Evolutionary conservation across 495 filamentous ascomycete genomes (phyloP).

Genomic region (Xanthoparmelia taractica): DNA sequence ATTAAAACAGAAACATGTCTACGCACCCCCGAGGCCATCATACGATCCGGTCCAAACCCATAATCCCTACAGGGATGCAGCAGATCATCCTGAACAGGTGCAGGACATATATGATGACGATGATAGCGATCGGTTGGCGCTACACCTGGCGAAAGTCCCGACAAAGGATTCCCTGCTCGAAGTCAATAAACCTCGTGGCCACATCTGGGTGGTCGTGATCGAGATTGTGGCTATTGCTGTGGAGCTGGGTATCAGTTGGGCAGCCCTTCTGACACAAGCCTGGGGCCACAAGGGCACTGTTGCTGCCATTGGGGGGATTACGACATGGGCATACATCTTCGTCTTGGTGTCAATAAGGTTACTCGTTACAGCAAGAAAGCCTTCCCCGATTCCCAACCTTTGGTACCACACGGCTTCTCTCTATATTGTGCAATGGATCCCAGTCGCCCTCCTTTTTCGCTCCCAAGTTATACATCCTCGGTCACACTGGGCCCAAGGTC

Average conservation of each 20-base stretch:
- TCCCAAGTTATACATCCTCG: conserved; percentile 74
- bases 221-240: conserved; percentile 70
- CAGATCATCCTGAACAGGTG: conserved; percentile 23
- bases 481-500: conserved; percentile 49
- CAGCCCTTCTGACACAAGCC: conserved; percentile 47
- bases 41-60: conserved; percentile 32
- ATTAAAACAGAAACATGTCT: conserved; percentile 42
- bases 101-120: conserved; percentile 32
- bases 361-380: conserved; percentile 56
- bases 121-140: conserved; percentile 57
- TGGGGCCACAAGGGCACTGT: conserved; percentile 50
- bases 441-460: conserved; percentile 68
- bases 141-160: conserved; percentile 54
- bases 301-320: conserved; percentile 56
- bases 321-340: conserved; percentile 75
- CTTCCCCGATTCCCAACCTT: conserved; percentile 53
- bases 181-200: conserved; percentile 66
- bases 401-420: conserved; percentile 91
- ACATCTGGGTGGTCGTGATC: conserved; percentile 57
- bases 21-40: conserved; percentile 41
- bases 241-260: conserved; percentile 57
- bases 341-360: conserved; percentile 66
- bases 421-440: conserved; percentile 79
- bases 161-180: conserved; percentile 61
- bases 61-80: conserved; percentile 34